Evolutionary conservation across 2,329 filamentous ascomycete genomes (phyloP).

Genomic region (Apiospora malaysiana): DNA sequence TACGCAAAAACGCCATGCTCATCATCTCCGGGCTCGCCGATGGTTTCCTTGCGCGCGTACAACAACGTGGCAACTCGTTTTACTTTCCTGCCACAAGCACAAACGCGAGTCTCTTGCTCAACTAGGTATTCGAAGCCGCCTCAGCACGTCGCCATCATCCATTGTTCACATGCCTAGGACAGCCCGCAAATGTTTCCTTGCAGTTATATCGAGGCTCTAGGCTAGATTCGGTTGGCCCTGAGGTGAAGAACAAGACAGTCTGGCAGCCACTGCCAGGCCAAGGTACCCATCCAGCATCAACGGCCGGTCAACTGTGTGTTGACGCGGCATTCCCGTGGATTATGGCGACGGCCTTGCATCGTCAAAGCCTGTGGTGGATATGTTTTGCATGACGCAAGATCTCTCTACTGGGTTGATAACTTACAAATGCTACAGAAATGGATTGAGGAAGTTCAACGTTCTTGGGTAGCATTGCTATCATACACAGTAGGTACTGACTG

Average conservation of each 20-base stretch:
- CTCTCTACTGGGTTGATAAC: background rate
- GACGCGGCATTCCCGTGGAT: constrained; percentile 13
- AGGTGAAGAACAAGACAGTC: background rate
- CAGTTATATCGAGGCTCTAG: background rate
- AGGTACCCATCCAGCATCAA: background rate
- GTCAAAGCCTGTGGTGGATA: background rate
- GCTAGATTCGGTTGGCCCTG: background rate
- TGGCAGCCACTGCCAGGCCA: constrained; percentile 3
- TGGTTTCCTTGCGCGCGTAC: constrained; percentile 3
- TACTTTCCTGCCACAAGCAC: constrained; percentile 7
- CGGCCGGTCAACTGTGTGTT: background rate
- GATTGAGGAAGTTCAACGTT: constrained; percentile 23
- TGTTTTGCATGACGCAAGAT: background rate
- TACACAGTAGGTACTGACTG: background rate
- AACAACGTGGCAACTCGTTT: background rate
- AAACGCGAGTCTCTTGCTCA: background rate
- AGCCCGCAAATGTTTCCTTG: background rate
- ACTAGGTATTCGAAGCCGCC: background rate
- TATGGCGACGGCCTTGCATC: background rate
- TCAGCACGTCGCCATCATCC: background rate
- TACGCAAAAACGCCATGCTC: constrained; percentile 5
- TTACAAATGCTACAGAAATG: background rate
- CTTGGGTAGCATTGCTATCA: constrained; percentile 25
- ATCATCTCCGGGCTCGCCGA: constrained; percentile 1
- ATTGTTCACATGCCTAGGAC: background rate